Conservation (phyloP, 129 eudicot genomes). For the Calendula officinalis region DNA sequence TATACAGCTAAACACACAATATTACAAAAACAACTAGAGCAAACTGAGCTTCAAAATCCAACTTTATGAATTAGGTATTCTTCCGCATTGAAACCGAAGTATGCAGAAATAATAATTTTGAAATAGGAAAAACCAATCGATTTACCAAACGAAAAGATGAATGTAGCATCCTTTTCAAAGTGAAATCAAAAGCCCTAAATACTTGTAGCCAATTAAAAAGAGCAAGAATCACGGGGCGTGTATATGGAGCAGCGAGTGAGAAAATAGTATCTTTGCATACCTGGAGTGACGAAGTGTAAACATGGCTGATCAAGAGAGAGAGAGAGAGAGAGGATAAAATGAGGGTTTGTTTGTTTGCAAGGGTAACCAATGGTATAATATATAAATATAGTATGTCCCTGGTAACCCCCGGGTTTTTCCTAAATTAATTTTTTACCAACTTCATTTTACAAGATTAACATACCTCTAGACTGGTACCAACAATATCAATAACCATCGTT, state of each 20-base stretch:
- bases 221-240: conserved; percentile 20
- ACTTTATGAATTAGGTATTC: conserved; percentile 10
- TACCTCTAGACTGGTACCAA: too few relatives aligned
- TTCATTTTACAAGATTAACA: too few relatives aligned
- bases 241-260: conserved; percentile 10
- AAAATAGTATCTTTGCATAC: conserved; percentile 33
- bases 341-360: conserved; percentile 40
- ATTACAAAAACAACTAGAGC: neutral
- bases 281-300: conserved; percentile 37
- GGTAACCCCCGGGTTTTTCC: too few relatives aligned
- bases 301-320: conserved; percentile 35
- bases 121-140: neutral
- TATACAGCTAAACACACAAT: conserved; percentile 11
- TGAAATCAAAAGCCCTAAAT: conserved; percentile 17
- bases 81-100: neutral
- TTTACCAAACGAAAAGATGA: conserved; percentile 17
- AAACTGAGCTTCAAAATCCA: conserved; percentile 15
- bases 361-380: conserved; percentile 15
- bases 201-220: conserved; percentile 1
- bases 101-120: neutral
- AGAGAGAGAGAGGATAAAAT: conserved; percentile 7
- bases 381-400: too few relatives aligned
- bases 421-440: too few relatives aligned
- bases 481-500: too few relatives aligned
- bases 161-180: conserved; percentile 19